These are phyloP conservation scores for Fragaria vesca DNA, from an alignment of 306 rosid species.

Conservation along the genomic window DNA sequence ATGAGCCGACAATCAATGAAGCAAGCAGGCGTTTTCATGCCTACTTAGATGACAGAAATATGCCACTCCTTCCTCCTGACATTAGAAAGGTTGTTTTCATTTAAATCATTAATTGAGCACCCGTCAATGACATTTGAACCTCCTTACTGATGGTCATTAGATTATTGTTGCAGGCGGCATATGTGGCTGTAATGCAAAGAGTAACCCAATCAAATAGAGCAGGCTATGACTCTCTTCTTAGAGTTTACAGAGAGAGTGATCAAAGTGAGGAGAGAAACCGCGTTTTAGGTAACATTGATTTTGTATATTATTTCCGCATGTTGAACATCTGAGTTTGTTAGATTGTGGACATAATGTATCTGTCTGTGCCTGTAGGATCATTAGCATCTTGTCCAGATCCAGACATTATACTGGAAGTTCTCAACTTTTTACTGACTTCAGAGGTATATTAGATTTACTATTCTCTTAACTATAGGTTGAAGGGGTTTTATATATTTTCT, in stretches of 20 bases:
- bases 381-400: constrained; percentile 45
- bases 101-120: constrained; percentile 15
- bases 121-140: constrained; percentile 8
- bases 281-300: constrained; percentile 55
- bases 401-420: constrained; percentile 45
- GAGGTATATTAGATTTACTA: constrained; percentile 24
- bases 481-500: background rate
- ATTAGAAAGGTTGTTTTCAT: constrained; percentile 62
- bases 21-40: constrained; percentile 71
- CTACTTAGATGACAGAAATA: constrained; percentile 72
- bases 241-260: constrained; percentile 80
- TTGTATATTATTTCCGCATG: no score
- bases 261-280: constrained; percentile 87
- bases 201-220: constrained; percentile 51
- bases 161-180: constrained; percentile 61
- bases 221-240: constrained; percentile 72
- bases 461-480: constrained; percentile 14
- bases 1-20: constrained; percentile 70
- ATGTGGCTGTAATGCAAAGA: constrained; percentile 73
- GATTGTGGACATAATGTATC: background rate
- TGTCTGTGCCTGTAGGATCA: constrained; percentile 30
- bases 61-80: constrained; percentile 87
- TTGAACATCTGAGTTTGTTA: background rate
- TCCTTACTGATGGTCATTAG: constrained; percentile 16
- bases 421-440: constrained; percentile 42